Base-by-base conservation (phyloP, 108 stramenopile species). In the Nitzschia sp. region DNA sequence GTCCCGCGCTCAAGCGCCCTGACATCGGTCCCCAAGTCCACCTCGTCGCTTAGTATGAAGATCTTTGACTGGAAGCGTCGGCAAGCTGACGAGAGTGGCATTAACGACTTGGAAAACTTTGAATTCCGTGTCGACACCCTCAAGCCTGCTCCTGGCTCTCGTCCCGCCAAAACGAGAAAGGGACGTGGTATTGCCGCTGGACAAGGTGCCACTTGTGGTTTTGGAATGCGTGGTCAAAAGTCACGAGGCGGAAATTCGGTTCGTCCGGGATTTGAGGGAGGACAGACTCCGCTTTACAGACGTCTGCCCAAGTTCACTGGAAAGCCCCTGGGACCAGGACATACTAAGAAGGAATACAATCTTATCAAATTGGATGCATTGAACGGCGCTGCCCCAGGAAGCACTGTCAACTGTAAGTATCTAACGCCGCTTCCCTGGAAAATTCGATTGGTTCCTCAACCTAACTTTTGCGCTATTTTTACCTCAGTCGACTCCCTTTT, bases 201-300 rank as follows among this genome's bases (percentile, higher is more conserved):
- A 42, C 96, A 97, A 79, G 98, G 98, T 32, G 96, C 94, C 48
- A 91, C 93, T 23, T 97, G 97, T 72, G 98, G 98, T 60, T 97
- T 96, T 64, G 98, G 98, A 34, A 97, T 98, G 97, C 87, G 98
- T 59, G 98, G 98, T 56, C 98, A 98, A 84, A 96, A 96, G 73
- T 87, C 95, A 23, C 92, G 97, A 21, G 59, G 76, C 36, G 97
- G 98, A 59, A 66, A 82, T 35, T 85, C 95, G 29, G 88, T 89
- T 25, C 91, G 97, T 26, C 80, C 95, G 30, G 97, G 98, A 24
- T 98, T 98, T 73, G 98, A 97, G 83, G 98, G 98, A 57, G 97
- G 98, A 58, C 98, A 98, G 75, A 89, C 76, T 46, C 95, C 98
- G 21, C 82, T 98, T 5, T 98, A 98, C 83, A 75, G 98, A 27